Conservation (phyloP, 2,329 filamentous ascomycete species). For the Cladobotryum protrusum region DNA sequence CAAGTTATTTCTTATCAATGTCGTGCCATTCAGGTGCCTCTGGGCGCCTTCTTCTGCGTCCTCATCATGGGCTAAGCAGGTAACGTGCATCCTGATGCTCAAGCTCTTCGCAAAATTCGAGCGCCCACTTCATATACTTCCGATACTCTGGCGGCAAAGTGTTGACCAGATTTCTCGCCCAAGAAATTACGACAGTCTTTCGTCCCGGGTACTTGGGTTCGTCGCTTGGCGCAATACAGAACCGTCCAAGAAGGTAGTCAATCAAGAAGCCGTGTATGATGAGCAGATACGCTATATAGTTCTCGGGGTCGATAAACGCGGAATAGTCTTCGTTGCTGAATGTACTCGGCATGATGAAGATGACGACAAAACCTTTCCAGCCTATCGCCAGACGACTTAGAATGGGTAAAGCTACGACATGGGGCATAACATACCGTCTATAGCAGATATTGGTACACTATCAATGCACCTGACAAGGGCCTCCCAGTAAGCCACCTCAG, state of each 20-base stretch:
- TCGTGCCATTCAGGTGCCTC: too few relatives aligned
- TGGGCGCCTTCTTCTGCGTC: too few relatives aligned
- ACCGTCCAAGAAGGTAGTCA: slow-evolving; percentile 20
- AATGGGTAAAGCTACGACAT: not conserved
- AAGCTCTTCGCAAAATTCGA: slow-evolving; percentile 18
- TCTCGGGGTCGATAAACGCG: slow-evolving; percentile 24
- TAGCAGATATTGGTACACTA: slow-evolving; percentile 12
- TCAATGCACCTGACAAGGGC: slow-evolving; percentile 13
- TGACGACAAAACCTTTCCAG: slow-evolving; percentile 16
- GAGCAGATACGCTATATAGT: slow-evolving; percentile 27
- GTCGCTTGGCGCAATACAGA: slow-evolving; percentile 16
- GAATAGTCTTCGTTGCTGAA: slow-evolving; percentile 26
- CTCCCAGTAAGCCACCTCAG: slow-evolving; percentile 16
- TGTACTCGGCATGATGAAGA: slow-evolving; percentile 17
- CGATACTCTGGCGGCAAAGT: slow-evolving; percentile 15
- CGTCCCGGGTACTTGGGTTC: slow-evolving; percentile 18
- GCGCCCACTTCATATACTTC: slow-evolving; percentile 17
- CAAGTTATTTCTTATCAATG: too few relatives aligned
- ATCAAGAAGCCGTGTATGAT: slow-evolving; percentile 32
- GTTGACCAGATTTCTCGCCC: slow-evolving; percentile 17
- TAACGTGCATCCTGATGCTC: slow-evolving; percentile 19
- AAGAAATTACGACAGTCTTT: slow-evolving; percentile 20
- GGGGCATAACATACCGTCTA: slow-evolving; percentile 14
- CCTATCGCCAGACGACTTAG: slow-evolving; percentile 10
- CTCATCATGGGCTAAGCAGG: slow-evolving; percentile 20